Percentiles rank a stretch among this genome's conserved stretches.
Evolutionary conservation across 2,329 filamentous ascomycete genomes (phyloP).

Genomic region (Leptographium flavum): DNA sequence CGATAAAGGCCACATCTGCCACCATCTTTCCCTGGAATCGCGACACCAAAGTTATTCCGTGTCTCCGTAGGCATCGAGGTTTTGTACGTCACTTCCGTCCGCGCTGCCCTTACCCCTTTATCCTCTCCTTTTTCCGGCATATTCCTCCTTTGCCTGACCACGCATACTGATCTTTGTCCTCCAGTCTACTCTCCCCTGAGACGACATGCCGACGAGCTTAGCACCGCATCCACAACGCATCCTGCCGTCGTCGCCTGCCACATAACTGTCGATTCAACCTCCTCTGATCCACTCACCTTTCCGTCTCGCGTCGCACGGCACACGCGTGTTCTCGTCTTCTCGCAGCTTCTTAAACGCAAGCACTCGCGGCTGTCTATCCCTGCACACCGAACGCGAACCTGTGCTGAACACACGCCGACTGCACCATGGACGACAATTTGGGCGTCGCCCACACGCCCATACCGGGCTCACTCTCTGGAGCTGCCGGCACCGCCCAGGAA

Average conservation of each 20-base stretch:
- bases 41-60: background rate
- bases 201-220: constrained; percentile 4
- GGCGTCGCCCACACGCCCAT: constrained; percentile 10
- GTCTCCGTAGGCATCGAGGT: constrained; percentile 4
- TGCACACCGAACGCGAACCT: no score
- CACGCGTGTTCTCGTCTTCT: background rate
- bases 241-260: background rate
- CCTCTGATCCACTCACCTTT: background rate
- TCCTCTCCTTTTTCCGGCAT: background rate
- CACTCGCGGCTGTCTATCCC: background rate
- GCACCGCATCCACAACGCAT: background rate
- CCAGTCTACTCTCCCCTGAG: background rate
- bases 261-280: background rate
- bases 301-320: background rate
- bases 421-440: constrained; percentile 21
- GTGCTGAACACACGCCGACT: background rate
- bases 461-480: constrained; percentile 21
- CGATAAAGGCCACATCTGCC: background rate
- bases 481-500: constrained; percentile 21
- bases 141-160: background rate
- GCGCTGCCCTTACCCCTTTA: background rate
- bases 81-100: constrained; percentile 6
- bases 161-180: background rate
- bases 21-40: no score
- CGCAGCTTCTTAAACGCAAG: background rate